Conservation (phyloP, 1,139 yeast genomes). For the Saccharomyces hybrid region DNA sequence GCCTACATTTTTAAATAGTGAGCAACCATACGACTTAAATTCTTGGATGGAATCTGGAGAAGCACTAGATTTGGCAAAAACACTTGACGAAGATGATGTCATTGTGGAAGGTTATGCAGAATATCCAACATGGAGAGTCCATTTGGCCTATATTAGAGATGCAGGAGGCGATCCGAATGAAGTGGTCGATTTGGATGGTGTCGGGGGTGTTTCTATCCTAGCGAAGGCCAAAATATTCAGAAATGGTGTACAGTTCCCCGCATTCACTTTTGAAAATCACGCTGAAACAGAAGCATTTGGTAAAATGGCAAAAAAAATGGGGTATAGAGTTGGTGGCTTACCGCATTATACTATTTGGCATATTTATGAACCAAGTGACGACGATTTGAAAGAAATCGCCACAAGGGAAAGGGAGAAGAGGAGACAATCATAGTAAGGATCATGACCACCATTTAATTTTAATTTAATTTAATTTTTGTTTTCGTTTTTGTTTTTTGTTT, state of each 20-base stretch:
- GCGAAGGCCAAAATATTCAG: conserved; percentile 76
- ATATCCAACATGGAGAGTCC: conserved; percentile 90
- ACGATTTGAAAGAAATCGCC: conserved; percentile 71
- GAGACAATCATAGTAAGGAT: conserved; percentile 16
- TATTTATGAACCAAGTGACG: conserved; percentile 89
- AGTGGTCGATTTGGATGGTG: conserved; percentile 84
- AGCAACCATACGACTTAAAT: conserved; percentile 84
- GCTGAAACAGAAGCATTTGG: conserved; percentile 95
- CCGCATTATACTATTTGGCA: conserved; percentile 94
- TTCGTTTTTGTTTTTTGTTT: not conserved
- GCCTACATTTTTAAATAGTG: conserved; percentile 84
- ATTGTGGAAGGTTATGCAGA: conserved; percentile 93
- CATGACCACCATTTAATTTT: not conserved
- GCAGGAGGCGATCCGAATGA: conserved; percentile 81
- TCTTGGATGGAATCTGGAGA: conserved; percentile 89
- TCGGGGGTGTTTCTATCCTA: conserved; percentile 83
- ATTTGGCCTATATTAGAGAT: conserved; percentile 77
- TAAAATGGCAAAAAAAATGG: conserved; percentile 74
- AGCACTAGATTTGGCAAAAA: conserved; percentile 68
- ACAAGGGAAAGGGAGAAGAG: conserved; percentile 64
- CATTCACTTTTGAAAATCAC: conserved; percentile 81
- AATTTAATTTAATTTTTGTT: not conserved
- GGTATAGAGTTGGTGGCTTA: conserved; percentile 70
- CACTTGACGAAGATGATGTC: conserved; percentile 77
- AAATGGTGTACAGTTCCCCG: conserved; percentile 81